phyloP scores from a whole-genome alignment of 495 filamentous ascomycete genomes.

The Talaromyces nanjingensis region DNA sequence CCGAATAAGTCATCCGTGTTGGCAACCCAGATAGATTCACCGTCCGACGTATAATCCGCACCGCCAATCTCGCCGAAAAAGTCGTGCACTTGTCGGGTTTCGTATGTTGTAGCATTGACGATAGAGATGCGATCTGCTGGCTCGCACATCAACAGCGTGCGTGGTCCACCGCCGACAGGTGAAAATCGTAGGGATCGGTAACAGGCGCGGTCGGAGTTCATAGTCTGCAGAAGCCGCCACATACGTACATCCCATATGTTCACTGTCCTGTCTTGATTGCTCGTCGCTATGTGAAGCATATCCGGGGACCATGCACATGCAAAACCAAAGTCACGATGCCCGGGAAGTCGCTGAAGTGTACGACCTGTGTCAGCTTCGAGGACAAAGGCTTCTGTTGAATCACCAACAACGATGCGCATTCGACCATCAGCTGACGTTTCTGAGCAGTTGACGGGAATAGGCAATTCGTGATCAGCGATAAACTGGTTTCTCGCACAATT shows the following conservation, averaged over 20 bases:
- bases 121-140: slow-evolving; percentile 77
- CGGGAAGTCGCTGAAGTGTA: slow-evolving; percentile 48
- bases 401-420: slow-evolving; percentile 71
- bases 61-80: slow-evolving; percentile 86
- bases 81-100: slow-evolving; percentile 65
- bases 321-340: slow-evolving; percentile 79
- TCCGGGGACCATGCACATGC: slow-evolving; percentile 89
- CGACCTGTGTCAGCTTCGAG: slow-evolving; percentile 58
- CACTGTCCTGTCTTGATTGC: slow-evolving; percentile 79
- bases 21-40: slow-evolving; percentile 62
- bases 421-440: slow-evolving; percentile 72
- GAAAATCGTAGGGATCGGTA: slow-evolving; percentile 76
- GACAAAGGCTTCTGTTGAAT: slow-evolving; percentile 50
- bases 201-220: slow-evolving; percentile 71
- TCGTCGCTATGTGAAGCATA: slow-evolving; percentile 81
- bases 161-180: slow-evolving; percentile 65
- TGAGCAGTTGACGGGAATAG: slow-evolving; percentile 76
- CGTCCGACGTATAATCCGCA: slow-evolving; percentile 64
- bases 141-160: slow-evolving; percentile 72
- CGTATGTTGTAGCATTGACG: slow-evolving; percentile 65
- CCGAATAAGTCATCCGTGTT: slow-evolving; percentile 71
- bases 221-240: slow-evolving; percentile 55
- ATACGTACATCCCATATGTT: slow-evolving; percentile 82
- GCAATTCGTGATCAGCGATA: slow-evolving; percentile 50
- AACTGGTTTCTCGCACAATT: slow-evolving; percentile 66